Evolutionary conservation across 345 rosid genomes (phyloP), one percentile per base, ranked within the genome.

Genomic region (Trapa bicornis): DNA sequence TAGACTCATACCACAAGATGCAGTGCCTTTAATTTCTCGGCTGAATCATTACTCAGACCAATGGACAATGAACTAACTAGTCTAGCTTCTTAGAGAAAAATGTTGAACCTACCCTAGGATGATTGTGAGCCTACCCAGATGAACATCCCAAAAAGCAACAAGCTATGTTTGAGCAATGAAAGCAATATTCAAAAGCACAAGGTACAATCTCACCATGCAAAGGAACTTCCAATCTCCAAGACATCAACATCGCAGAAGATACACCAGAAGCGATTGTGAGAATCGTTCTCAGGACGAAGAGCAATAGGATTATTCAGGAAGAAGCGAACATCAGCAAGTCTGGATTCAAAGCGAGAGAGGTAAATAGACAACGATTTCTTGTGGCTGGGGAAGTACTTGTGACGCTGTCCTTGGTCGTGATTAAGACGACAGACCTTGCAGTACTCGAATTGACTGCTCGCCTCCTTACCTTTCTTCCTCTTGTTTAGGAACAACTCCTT

Each of bases 351-450:
- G 33, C 91, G 88, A 71, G 79, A 68, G 65, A 86, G 87, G 73
- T 77, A 82, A 8, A 69, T 58, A 37, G 92, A 73, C 75, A 89
- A 89, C 6, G 78, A 78, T 15, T 77, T 75, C 64, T 79, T 83
- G 84, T 89, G 97, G 72, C 73, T 87, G 7, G 96, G 87, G 60
- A 82, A 85, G 83, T 85, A 85, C 82, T 86, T 94, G 78, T 85
- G 96, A 73, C 82, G 84, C 47, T 61, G 63, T 12, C 96, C 97
- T 62, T 87, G 81, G 71, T 91, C 86, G 71, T 87, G 93, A 65
- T 91, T 90, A 65, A 81, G 67, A 17, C 75, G 69, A 75, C 96
- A 94, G 1, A 83, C 89, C 61, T 84, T 85, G 82, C 97, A 87
- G 74, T 81, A 83, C 78, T 89, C 97, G 74, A 82, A 76, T 50